Conservation (phyloP, 1,284 basidiomycete species). For the Cystobasidium sp. region DNA sequence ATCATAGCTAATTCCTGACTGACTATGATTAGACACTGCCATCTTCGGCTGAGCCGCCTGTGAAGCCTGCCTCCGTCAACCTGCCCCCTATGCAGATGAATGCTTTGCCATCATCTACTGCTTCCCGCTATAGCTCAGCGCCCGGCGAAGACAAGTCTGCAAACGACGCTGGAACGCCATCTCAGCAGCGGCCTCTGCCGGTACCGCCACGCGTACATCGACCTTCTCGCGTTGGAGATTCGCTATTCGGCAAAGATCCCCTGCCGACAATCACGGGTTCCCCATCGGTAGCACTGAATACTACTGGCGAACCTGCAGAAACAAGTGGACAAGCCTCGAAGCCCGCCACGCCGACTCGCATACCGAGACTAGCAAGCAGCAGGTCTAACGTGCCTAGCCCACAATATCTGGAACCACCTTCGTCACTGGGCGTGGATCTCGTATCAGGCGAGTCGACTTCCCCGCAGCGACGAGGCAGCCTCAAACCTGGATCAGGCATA, state of each 20-base stretch:
- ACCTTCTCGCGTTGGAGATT: slow-evolving; percentile 48
- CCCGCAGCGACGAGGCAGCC: slow-evolving; percentile 22
- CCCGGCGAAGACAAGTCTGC: slow-evolving; percentile 14
- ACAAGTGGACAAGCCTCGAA: slow-evolving; percentile 4
- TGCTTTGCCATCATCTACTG: slow-evolving; percentile 75
- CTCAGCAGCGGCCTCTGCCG: slow-evolving; percentile 24
- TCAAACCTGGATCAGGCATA: slow-evolving; percentile 27
- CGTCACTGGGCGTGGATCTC: neutral
- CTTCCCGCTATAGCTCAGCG: slow-evolving; percentile 65
- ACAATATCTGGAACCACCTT: neutral
- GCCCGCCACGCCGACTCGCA: slow-evolving; percentile 44
- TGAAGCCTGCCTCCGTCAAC: slow-evolving; percentile 66
- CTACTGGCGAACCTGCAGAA: neutral
- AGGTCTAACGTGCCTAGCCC: slow-evolving; percentile 32
- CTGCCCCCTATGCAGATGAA: slow-evolving; percentile 87
- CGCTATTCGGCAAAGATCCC: slow-evolving; percentile 52
- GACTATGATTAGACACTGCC: slow-evolving; percentile 7
- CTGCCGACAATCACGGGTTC: slow-evolving; percentile 88
- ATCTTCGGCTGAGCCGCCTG: slow-evolving; percentile 37
- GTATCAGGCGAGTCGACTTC: neutral
- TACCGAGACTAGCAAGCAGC: slow-evolving; percentile 36
- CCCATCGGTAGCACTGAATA: slow-evolving; percentile 68
- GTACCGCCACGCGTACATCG: slow-evolving; percentile 25
- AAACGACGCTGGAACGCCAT: neutral
- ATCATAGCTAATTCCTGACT: no score